Base-by-base conservation (phyloP, 208 protist species). In the Leishmania major region DNA sequence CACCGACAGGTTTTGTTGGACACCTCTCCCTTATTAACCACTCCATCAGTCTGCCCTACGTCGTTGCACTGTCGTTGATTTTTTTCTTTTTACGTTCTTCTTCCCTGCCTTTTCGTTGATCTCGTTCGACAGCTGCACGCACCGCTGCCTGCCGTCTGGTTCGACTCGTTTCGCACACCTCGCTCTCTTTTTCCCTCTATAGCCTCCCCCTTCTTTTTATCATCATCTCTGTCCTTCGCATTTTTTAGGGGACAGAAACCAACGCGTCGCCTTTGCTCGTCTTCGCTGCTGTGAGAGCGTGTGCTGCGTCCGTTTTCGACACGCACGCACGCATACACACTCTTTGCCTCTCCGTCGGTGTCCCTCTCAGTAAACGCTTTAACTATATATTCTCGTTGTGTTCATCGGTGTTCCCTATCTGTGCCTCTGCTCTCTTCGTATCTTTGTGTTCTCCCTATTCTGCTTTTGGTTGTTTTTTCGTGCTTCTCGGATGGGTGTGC, bases 31-130 rank as follows among this genome's bases (percentile, higher is more conserved):
- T 15, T 59, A 57, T 59, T 35, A 11, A 47, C 43, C 55, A 40
- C 59, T 67, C 70, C 51, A n/a, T 31, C 22, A 40, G 67, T 47
- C 67, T 72, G 67, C 25, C 25, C 37, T 72, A 49, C 7, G 67
- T 75, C 1, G 47, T 28, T 28, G 47, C 28, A 31, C 15, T 57
- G 47, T 11, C 31, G 28, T 53, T 75, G 11, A 13, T 35, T 57
- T 40, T 67, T 62, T 19, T n/a, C n/a, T 74, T 31, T 57, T 31
- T 55, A 57, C 64, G 19, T 57, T 77, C 15, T 77, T 71, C 66
- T 71, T 45, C 4, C 66, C 40, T 71, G 17, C 17, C 19, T 62
- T 45, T 31, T 75, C 1, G 19, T 59, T 75, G 2, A 72, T 28
- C 31, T 31, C n/a, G 40, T 62, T 66, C 7, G 1, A 72, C 72